Evolutionary conservation across 345 rosid species (phyloP).

Genomic region (Eucalyptus sideroxylon): DNA sequence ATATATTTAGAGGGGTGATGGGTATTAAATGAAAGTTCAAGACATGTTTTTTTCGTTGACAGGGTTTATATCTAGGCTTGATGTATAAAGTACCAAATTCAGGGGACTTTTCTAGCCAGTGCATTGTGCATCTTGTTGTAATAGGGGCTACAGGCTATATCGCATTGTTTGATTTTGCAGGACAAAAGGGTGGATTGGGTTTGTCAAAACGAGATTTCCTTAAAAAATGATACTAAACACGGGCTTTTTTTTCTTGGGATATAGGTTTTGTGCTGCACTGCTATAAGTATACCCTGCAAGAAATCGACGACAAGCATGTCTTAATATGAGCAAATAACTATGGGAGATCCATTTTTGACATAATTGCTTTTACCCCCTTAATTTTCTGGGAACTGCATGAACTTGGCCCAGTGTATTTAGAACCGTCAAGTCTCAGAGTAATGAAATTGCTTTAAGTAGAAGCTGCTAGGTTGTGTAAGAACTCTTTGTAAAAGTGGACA

Average conservation of each 20-base stretch:
- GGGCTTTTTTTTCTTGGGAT: neutral
- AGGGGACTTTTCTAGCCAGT: neutral
- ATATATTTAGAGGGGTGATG: neutral
- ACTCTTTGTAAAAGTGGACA: neutral
- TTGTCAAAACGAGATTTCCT: neutral
- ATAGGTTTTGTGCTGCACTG: neutral
- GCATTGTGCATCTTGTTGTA: neutral
- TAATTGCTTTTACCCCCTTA: neutral
- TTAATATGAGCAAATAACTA: neutral
- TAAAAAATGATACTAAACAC: neutral
- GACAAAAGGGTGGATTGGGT: neutral
- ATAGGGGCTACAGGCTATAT: neutral
- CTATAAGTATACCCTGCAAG: neutral
- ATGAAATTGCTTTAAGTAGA: neutral
- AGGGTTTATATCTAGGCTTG: neutral
- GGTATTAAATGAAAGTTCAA: neutral
- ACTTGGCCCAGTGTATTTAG: neutral
- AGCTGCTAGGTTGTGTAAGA: neutral
- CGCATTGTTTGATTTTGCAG: neutral
- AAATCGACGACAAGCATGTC: neutral
- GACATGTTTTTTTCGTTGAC: neutral
- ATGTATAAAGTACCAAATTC: neutral
- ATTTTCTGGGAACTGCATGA: neutral
- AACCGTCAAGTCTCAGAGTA: neutral
- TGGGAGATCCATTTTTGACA: neutral